These are phyloP conservation scores for Syncephalastrum racemosum DNA, from an alignment of 371 early-diverging fungal genomes.

Conservation along the genomic window DNA sequence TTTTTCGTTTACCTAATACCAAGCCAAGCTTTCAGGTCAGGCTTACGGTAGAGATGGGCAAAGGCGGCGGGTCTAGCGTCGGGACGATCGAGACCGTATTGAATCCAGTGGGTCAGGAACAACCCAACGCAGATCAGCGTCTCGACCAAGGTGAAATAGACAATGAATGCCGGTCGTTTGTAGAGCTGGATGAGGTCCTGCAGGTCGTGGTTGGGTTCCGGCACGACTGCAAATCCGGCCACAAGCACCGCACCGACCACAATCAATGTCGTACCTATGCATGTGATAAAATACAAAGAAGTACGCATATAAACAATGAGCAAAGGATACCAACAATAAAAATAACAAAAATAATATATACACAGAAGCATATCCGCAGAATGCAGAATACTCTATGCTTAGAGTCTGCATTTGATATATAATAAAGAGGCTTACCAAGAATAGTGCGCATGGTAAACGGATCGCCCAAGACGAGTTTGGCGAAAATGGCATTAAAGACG, in stretches of 20 bases:
- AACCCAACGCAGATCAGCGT: slow-evolving; percentile 52
- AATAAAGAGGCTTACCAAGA: slow-evolving; percentile 32
- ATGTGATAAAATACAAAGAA: not conserved
- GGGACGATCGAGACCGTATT: slow-evolving; percentile 30
- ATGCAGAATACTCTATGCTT: slow-evolving; percentile 1
- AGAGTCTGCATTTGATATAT: too few relatives aligned
- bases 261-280: slow-evolving; percentile 69
- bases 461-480: slow-evolving; percentile 65
- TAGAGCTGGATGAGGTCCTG: slow-evolving; percentile 73
- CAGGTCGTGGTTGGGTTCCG: slow-evolving; percentile 73
- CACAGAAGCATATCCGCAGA: not conserved
- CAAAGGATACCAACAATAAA: not conserved
- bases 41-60: slow-evolving; percentile 10
- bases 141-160: slow-evolving; percentile 66
- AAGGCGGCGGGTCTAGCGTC: slow-evolving; percentile 4
- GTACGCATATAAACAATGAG: slow-evolving; percentile 1
- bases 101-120: slow-evolving; percentile 51
- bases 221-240: slow-evolving; percentile 76
- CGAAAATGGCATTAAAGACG: slow-evolving; percentile 81
- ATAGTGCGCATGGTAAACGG: slow-evolving; percentile 63
- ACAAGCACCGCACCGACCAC: slow-evolving; percentile 70
- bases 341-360: not conserved
- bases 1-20: slow-evolving; percentile 42
- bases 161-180: slow-evolving; percentile 70
- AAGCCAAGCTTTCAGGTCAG: slow-evolving; percentile 38